Evolutionary conservation across 805 yeast species (phyloP), one percentile per base, ranked within the genome.

Genomic region (Saccharomycopsis sp.): DNA sequence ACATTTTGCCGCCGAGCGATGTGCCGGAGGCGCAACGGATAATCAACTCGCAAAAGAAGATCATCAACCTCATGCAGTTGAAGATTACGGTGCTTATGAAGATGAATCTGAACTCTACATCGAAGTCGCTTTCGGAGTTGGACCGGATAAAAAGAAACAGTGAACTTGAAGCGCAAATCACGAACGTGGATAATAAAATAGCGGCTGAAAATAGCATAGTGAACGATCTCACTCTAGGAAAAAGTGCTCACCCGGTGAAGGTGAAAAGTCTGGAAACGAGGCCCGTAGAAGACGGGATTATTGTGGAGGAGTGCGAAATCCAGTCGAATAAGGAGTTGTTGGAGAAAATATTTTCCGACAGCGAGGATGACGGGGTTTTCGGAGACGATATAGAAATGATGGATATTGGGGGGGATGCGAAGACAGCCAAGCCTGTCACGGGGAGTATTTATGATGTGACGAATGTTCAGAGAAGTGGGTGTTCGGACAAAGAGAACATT

Each of bases 81-180:
- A 60, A 60, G 34, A 58, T 55, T 8, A 20, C 24, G 23, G 15
- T 58, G n/a, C 16, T 59, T 23, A 29, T 16, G 21, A n/a, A 50
- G 21, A 53, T 59, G 14, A 56, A 56, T 20, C 54, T 40, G 18
- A 60, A 55, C 34, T 37, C 58, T 3, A n/a, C 56, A 20, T 55
- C 59, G 8, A 60, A 60, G 46, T 58, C 53, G 50, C 51, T 60
- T 23, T 55, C 59, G 16, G 63, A 60, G 41, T 55, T 57, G 50
- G 59, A 55, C 46, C 57, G 58, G 44, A 21, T 54, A 2, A 40
- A 52, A 24, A 53, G 34, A 41, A 58, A 58, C 46, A 34, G 47
- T 8, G 51, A 52, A 8, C 21, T 60, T 18, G 15, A 53, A 2
- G 7, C 2, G 2, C 40, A 55, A 46, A 52, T 58, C 15, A 21